phyloP scores from a whole-genome alignment of 2,329 filamentous ascomycete species.

The Phialophora expanda region DNA sequence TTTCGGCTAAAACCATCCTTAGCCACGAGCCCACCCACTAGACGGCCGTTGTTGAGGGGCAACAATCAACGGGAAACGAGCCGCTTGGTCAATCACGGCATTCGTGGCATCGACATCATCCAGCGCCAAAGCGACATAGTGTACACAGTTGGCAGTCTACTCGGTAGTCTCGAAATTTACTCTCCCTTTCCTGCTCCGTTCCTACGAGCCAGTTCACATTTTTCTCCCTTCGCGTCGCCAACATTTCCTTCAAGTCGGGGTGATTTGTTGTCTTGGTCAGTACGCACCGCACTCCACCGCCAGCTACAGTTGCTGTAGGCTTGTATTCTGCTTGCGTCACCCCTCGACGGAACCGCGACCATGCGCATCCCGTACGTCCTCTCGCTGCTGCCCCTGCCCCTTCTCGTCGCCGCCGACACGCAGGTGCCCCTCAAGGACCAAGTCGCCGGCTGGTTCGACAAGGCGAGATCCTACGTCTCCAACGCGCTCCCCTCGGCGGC shows the following conservation, averaged over 20 bases:
- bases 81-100: background rate
- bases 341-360: slow-evolving; percentile 1
- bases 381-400: slow-evolving; percentile 42
- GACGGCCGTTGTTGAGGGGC: slow-evolving; percentile 28
- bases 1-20: slow-evolving; percentile 19
- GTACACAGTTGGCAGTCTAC: no score
- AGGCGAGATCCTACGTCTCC: slow-evolving; percentile 62
- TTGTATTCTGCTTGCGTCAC: background rate
- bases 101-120: background rate
- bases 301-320: background rate
- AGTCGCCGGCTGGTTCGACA: slow-evolving; percentile 55
- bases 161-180: no score
- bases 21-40: background rate
- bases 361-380: slow-evolving; percentile 62
- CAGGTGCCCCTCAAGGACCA: slow-evolving; percentile 59
- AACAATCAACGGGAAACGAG: slow-evolving; percentile 30
- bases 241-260: no score
- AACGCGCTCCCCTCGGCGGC: slow-evolving; percentile 47
- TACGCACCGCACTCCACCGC: background rate
- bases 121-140: background rate
- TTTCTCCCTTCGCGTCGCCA: no score
- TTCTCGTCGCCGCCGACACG: slow-evolving; percentile 49
- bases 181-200: no score
- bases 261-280: no score
- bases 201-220: no score